A percentile compares a stretch with the other conserved stretches of the same genome.
Evolutionary conservation across 1,284 basidiomycete species (phyloP).

Genomic region (Vanrija pseudolonga): DNA sequence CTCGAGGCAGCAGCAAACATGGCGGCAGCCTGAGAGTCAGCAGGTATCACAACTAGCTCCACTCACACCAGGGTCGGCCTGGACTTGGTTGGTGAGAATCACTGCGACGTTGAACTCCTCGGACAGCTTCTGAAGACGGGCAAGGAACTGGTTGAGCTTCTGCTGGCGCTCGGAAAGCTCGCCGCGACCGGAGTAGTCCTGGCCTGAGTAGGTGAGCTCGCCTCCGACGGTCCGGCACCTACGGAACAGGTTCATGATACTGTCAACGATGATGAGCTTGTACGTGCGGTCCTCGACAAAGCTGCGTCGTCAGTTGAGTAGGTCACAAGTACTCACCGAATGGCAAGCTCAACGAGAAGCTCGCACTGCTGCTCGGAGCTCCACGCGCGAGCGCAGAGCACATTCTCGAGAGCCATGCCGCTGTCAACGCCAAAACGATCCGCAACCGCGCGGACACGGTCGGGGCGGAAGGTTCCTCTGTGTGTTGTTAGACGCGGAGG

Average conservation of each 20-base stretch:
- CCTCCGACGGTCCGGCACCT: constrained; percentile 4
- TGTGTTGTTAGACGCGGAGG: neutral
- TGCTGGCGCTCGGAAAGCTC: constrained; percentile 83
- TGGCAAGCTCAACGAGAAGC: constrained; percentile 42
- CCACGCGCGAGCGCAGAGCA: constrained; percentile 44
- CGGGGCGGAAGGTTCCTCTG: constrained; percentile 84
- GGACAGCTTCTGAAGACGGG: constrained; percentile 81
- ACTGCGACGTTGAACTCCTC: constrained; percentile 82
- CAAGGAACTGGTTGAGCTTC: constrained; percentile 70
- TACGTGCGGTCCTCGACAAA: constrained; percentile 49
- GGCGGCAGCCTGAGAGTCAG: constrained; percentile 61
- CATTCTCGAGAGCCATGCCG: constrained; percentile 70
- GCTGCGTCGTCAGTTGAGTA: constrained; percentile 17
- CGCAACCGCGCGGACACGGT: constrained; percentile 81
- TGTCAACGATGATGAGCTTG: constrained; percentile 60
- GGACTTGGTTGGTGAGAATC: constrained; percentile 81
- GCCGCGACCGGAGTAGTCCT: constrained; percentile 85
- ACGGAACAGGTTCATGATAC: constrained; percentile 92
- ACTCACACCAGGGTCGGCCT: constrained; percentile 77
- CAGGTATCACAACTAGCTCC: neutral
- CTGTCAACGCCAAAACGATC: constrained; percentile 86
- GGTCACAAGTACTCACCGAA: constrained; percentile 32
- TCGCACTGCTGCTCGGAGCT: constrained; percentile 48
- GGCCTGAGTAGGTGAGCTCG: constrained; percentile 42
- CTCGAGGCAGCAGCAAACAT: constrained; percentile 87